These are phyloP conservation scores for Trichosporon coremiiforme DNA, from an alignment of 1,284 basidiomycete genomes.

Conservation along the genomic window DNA sequence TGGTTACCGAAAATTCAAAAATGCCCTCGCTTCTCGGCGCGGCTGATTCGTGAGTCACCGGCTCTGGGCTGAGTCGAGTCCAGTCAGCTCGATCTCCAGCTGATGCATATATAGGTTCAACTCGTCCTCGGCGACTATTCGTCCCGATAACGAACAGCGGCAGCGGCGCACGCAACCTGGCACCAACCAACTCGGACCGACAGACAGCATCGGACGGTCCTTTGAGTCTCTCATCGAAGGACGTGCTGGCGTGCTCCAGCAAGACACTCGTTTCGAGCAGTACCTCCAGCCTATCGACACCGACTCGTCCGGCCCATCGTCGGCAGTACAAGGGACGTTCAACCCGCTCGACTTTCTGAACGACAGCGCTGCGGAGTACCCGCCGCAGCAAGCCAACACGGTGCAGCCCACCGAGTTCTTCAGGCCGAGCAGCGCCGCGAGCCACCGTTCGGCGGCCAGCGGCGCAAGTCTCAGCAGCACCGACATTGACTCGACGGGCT, in stretches of 20 bases:
- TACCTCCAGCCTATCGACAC: conserved; percentile 4
- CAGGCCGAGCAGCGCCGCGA: conserved; percentile 25
- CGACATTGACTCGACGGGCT: conserved; percentile 26
- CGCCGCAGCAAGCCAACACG: neutral
- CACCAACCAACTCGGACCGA: conserved; percentile 24
- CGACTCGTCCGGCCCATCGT: conserved; percentile 6
- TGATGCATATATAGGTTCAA: conserved; percentile 34
- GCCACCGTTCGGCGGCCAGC: conserved; percentile 23
- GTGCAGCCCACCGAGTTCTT: conserved; percentile 11
- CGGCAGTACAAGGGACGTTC: conserved; percentile 20
- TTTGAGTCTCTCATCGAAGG: conserved; percentile 29
- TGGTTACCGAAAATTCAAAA: conserved; percentile 8
- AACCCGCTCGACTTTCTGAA: conserved; percentile 30
- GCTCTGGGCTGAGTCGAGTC: neutral
- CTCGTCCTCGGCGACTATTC: conserved; percentile 39
- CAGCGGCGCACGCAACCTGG: conserved; percentile 21
- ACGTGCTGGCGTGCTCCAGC: conserved; percentile 30
- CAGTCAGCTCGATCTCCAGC: conserved; percentile 2
- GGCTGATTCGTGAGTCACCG: conserved; percentile 30
- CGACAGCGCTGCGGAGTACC: conserved; percentile 18
- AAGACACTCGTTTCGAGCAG: conserved; percentile 19
- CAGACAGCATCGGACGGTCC: conserved; percentile 31
- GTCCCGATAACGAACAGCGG: conserved; percentile 29
- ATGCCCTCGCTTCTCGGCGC: conserved; percentile 30
- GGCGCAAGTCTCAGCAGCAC: conserved; percentile 25